phyloP scores from a whole-genome alignment of 441 rosid genomes.

The Erysimum cheiri region DNA sequence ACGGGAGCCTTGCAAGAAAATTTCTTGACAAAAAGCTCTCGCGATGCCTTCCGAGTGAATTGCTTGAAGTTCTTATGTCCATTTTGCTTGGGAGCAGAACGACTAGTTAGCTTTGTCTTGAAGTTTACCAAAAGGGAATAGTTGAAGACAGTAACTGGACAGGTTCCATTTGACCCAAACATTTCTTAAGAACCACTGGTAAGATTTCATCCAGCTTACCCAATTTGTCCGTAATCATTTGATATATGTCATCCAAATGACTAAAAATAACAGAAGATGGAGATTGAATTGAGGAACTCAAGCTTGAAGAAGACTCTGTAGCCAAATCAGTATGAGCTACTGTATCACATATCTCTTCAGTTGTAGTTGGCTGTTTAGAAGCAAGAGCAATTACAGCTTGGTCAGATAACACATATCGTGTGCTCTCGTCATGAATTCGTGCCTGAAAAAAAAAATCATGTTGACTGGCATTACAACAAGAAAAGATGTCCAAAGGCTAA shows the following conservation, averaged over 20 bases:
- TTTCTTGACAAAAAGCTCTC: conserved; percentile 82
- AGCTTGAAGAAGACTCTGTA: conserved; percentile 54
- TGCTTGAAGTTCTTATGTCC: conserved; percentile 61
- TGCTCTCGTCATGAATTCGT: conserved; percentile 95
- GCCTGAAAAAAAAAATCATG: conserved; percentile 57
- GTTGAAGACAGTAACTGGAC: conserved; percentile 74
- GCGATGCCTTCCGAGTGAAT: conserved; percentile 71
- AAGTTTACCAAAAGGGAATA: conserved; percentile 65
- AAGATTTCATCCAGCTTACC: conserved; percentile 54
- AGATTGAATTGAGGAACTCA: conserved; percentile 55
- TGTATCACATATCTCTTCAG: conserved; percentile 53
- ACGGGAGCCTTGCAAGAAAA: conserved; percentile 98
- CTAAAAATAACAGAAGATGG: conserved; percentile 75
- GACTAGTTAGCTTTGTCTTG: conserved; percentile 51
- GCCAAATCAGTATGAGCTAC: conserved; percentile 68
- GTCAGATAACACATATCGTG: conserved; percentile 80
- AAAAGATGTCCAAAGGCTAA: background rate
- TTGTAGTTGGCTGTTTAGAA: conserved; percentile 51
- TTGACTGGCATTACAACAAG: conserved; percentile 5
- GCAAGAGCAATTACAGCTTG: conserved; percentile 77
- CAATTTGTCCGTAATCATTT: conserved; percentile 51
- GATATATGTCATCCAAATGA: conserved; percentile 65
- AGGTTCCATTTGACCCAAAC: conserved; percentile 79
- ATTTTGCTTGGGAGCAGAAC: conserved; percentile 56
- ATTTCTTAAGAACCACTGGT: conserved; percentile 59